phyloP scores from a whole-genome alignment of 2,329 filamentous ascomycete genomes.

The Colletotrichum zoysiae region DNA sequence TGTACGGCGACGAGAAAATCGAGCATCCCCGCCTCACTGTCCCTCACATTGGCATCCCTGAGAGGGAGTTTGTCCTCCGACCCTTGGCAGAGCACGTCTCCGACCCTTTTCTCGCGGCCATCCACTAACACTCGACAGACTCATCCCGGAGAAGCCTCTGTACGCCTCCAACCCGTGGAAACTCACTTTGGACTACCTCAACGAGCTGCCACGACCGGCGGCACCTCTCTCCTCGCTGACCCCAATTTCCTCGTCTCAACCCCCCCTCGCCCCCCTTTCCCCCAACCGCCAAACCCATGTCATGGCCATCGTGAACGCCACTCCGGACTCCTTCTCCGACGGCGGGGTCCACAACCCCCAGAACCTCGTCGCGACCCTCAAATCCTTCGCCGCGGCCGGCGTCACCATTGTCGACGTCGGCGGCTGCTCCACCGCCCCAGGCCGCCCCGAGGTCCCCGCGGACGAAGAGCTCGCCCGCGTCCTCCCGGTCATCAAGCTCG shows the following conservation, averaged over 20 bases:
- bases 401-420: constrained; percentile 92
- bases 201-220: constrained; percentile 64
- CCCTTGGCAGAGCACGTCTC: constrained; percentile 80
- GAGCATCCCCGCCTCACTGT: constrained; percentile 81
- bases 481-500: constrained; percentile 80
- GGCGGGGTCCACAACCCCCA: constrained; percentile 74
- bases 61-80: constrained; percentile 93
- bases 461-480: constrained; percentile 84
- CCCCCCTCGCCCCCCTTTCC: constrained; percentile 68
- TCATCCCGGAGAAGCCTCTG: constrained; percentile 67
- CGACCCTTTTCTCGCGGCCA: neutral
- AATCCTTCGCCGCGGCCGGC: constrained; percentile 73
- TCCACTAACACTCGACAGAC: constrained; percentile 52
- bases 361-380: constrained; percentile 70
- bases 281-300: constrained; percentile 76
- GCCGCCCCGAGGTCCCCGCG: constrained; percentile 74
- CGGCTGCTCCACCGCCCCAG: constrained; percentile 91
- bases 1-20: constrained; percentile 79
- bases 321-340: constrained; percentile 97
- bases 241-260: constrained; percentile 60
- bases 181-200: constrained; percentile 70
- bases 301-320: constrained; percentile 96
- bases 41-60: constrained; percentile 86
- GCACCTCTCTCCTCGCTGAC: constrained; percentile 70
- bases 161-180: constrained; percentile 70